These are phyloP conservation scores for Talaromyces sp. DNA, from an alignment of 2,329 filamentous ascomycete species.

Conservation along the genomic window DNA sequence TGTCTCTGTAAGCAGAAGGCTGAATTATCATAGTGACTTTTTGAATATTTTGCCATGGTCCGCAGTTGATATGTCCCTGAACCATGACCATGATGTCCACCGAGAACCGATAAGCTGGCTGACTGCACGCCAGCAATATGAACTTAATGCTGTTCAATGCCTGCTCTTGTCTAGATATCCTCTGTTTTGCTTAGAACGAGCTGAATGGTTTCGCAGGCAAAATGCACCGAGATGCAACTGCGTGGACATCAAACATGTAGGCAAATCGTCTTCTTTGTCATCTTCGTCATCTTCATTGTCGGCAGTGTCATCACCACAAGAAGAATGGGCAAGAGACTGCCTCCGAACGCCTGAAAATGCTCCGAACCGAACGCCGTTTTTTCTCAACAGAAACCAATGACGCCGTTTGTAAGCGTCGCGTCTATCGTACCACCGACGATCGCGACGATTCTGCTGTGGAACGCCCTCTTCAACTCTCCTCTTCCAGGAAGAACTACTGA, in stretches of 20 bases:
- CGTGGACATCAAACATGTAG: constrained; percentile 35
- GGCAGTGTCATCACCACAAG: constrained; percentile 51
- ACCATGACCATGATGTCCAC: background rate
- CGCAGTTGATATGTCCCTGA: background rate
- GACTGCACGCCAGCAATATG: background rate
- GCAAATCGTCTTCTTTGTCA: constrained; percentile 47
- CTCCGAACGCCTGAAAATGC: constrained; percentile 45
- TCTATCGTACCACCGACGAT: constrained; percentile 35
- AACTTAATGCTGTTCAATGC: background rate
- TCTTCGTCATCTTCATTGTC: constrained; percentile 63
- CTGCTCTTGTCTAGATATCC: background rate
- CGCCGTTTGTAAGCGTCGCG: constrained; percentile 36
- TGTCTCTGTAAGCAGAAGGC: background rate
- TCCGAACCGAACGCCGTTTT: constrained; percentile 35
- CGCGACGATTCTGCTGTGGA: constrained; percentile 40
- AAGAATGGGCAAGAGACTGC: constrained; percentile 31
- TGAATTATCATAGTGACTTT: constrained; percentile 6
- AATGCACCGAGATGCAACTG: background rate
- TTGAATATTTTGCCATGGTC: background rate
- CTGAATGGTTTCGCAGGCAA: background rate
- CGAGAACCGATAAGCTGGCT: background rate
- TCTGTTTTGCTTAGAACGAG: background rate
- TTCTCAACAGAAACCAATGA: constrained; percentile 29
- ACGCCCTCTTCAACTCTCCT: constrained; percentile 69
- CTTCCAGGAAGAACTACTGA: constrained; percentile 87